Base-by-base conservation (phyloP, 805 yeast species). In the Yamadazyma tumulicola region DNA sequence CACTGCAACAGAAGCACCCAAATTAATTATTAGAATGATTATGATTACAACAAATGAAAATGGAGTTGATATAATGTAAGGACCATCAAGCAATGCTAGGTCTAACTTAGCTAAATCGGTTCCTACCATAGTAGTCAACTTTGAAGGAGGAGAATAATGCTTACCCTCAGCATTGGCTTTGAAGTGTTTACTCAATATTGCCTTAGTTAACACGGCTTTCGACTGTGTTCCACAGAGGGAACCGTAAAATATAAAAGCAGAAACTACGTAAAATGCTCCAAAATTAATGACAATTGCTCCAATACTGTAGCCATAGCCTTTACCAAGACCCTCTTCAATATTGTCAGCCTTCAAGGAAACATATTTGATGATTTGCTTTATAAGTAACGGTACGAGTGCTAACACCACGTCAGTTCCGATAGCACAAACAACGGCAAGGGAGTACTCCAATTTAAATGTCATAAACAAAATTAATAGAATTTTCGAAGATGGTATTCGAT, bases 71-170 rank as follows among this genome's bases (percentile, higher is more conserved):
- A 80, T 54, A 13, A 80, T 49, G 48, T 78, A 74, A 5, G 82
- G 82, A 47, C 77, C 75, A 41, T 78, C 79, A 4, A 74, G 74
- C 11, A 79, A 55, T 4, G 87, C 85, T 41, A 83, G 68, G 54
- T 85, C 94, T 21, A 87, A 69, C 49, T 94, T 75, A 10, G 88
- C 72, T 24, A 86, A 64, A 53, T 87, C 96, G 2, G 93, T 78
- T 41, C 91, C 84, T 50, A 86, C 72, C 51, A 85, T 57, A 6
- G 87, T 77, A 19, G 94, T 84, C 37, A 87, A 70, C 40, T 72
- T 75, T 32, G 91, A 81, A 16, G 77, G 69, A 1, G 94, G 79
- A 49, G 61, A 84, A 41, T 70, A 63, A 42, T 72, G 71, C 33
- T 72, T 71, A 4, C 88, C 74, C 31, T 64, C 66, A 8, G 77